Evolutionary conservation across 2,329 filamentous ascomycete species (phyloP).

Genomic region (Trichoderma koningiopsis): DNA sequence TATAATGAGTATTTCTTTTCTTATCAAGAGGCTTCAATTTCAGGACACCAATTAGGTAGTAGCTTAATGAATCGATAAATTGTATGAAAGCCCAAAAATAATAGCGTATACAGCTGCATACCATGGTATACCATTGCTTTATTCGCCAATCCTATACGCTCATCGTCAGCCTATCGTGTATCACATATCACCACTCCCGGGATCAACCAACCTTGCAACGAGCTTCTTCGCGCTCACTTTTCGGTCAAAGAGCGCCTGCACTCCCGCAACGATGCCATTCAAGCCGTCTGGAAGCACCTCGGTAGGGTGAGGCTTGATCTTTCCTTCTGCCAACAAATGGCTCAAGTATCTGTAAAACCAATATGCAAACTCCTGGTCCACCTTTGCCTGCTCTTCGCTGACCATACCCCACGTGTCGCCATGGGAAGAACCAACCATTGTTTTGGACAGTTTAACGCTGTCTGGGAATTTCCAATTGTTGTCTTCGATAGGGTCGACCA

Average conservation of each 20-base stretch:
- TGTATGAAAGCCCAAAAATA: background rate
- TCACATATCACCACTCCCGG: background rate
- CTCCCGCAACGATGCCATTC: conserved; percentile 7
- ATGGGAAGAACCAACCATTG: background rate
- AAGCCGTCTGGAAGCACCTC: conserved; percentile 27
- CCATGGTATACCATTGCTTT: background rate
- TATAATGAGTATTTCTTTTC: background rate
- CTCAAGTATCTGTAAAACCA: conserved; percentile 11
- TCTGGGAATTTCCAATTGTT: conserved; percentile 4
- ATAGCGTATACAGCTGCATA: background rate
- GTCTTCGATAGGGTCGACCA: background rate
- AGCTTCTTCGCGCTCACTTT: conserved; percentile 26
- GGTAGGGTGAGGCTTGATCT: conserved; percentile 19
- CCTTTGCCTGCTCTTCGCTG: background rate
- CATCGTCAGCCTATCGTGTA: background rate
- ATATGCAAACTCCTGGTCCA: background rate
- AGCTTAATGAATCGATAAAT: background rate
- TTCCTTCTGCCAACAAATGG: conserved; percentile 6
- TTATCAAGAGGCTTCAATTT: background rate
- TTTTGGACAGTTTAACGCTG: background rate
- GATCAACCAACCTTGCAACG: background rate
- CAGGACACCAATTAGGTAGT: background rate
- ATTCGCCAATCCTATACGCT: background rate
- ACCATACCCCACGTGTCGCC: background rate
- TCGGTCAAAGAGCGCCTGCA: conserved; percentile 17